Evolutionary conservation across 1,284 basidiomycete species (phyloP).

Genomic region (Fomes fomentarius): DNA sequence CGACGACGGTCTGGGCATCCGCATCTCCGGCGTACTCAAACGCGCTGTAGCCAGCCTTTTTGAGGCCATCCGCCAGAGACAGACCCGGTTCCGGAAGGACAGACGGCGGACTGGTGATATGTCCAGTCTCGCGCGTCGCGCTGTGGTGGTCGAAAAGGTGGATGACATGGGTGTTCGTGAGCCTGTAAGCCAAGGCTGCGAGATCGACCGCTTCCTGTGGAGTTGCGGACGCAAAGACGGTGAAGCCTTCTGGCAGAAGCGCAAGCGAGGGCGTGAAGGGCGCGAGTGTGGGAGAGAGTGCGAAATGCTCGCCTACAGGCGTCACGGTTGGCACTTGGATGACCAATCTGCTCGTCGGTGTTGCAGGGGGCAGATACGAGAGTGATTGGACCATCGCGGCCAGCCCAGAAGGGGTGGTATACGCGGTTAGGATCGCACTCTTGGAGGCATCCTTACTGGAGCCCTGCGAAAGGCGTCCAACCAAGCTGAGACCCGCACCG

Average conservation of each 20-base stretch:
- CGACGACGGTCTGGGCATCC: conserved; percentile 59
- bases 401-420: conserved; percentile 77
- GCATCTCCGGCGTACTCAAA: conserved; percentile 73
- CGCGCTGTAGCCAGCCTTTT: conserved; percentile 56
- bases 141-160: conserved; percentile 82
- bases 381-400: conserved; percentile 79
- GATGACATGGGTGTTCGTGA: conserved; percentile 66
- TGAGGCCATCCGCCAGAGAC: conserved; percentile 50
- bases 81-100: conserved; percentile 35
- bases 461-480: conserved; percentile 80
- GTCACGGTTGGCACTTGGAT: conserved; percentile 79
- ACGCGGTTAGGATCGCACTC: conserved; percentile 70
- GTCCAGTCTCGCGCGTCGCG: conserved; percentile 70
- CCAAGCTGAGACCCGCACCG: conserved; percentile 83
- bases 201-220: conserved; percentile 81
- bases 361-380: conserved; percentile 61
- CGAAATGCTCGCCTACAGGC: conserved; percentile 64
- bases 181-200: conserved; percentile 66
- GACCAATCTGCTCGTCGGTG: conserved; percentile 68
- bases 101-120: conserved; percentile 40
- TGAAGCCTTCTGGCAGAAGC: conserved; percentile 69
- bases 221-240: conserved; percentile 82
- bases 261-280: conserved; percentile 62
- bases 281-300: conserved; percentile 74
- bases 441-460: conserved; percentile 66